phyloP scores from a whole-genome alignment of 768 basidiomycete species.

The Glaciozyma martinii region DNA sequence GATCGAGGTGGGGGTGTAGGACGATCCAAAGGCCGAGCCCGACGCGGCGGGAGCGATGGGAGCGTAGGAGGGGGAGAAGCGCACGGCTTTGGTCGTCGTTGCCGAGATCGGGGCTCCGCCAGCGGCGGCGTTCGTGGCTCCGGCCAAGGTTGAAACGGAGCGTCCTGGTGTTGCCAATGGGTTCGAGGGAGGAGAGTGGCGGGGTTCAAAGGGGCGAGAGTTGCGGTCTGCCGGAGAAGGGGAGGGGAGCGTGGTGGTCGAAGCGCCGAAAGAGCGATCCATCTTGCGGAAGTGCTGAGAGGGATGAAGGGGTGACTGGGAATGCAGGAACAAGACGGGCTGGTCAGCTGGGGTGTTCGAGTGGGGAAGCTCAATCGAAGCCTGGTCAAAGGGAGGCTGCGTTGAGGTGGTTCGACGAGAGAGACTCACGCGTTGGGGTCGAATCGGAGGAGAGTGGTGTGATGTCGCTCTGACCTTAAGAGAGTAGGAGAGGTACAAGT shows the following conservation, averaged over 20 bases:
- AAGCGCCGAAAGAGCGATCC: not conserved
- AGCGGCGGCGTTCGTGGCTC: not conserved
- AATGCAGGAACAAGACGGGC: no score
- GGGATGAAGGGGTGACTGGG: not conserved
- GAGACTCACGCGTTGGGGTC: not conserved
- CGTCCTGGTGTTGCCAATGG: constrained; percentile 2
- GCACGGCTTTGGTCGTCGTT: constrained; percentile 8
- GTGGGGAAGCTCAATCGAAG: no score
- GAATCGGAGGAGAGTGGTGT: not conserved
- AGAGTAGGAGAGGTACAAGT: not conserved
- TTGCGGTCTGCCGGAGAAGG: not conserved
- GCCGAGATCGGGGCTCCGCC: not conserved
- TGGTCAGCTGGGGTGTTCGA: not conserved
- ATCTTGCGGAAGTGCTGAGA: not conserved
- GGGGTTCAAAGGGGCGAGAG: not conserved
- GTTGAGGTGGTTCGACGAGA: no score
- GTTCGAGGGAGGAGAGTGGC: not conserved
- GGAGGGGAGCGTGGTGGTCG: constrained; percentile 5
- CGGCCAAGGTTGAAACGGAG: not conserved
- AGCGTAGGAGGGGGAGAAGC: constrained; percentile 21
- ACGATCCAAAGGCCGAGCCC: not conserved
- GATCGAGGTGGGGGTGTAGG: constrained; percentile 9
- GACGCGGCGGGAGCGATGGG: not conserved
- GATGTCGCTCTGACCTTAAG: not conserved
- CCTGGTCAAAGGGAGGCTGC: no score